Base-by-base conservation (phyloP, 2,329 filamentous ascomycete species). In the Claviceps quebecensis region DNA sequence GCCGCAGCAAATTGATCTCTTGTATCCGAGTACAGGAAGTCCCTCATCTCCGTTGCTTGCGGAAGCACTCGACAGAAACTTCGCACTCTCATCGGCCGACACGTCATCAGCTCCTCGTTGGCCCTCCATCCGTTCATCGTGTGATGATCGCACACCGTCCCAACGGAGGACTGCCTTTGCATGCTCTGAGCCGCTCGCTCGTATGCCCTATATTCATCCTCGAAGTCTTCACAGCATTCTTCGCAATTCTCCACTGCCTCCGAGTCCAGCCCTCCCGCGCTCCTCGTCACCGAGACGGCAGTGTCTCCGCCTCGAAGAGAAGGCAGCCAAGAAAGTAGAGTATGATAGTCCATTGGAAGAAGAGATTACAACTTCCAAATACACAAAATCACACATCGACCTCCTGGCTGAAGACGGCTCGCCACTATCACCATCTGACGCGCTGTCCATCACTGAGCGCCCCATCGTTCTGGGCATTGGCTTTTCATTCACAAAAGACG, bases 341-440 rank as follows among this genome's bases (percentile, higher is more conserved):
- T 84, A 83, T 61, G 75, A 81, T 59, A 78, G 74, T 55, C 80
- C 80, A 0, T 64, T 84, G 38, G 78, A 76, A 16, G 77, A 82
- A 62, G 81, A 79, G 23, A 84, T 84, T 58, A 76, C 71, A 16
- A 84, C 77, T 8, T 78, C 77, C 61, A 76, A 69, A 59, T 84
- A 83, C 62, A 75, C 73, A 29, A 77, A 71, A 52, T 82, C 79
- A 1, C 80, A 83, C 60, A 78, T 83, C 53, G 80, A 84, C 58
- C 69, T 83, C 37, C 70, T 84, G 1, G 66, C 68, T 37, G 80
- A 82, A 47, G 79, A 83, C 23, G 68, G 68, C 22, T 77, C 76
- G 1, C 75, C 76, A 0, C 67, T 65, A 39, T 72, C 74, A 2
- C 67, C 56, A 1, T n/a, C 39, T 0, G n/a, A 29, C 9, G 49